Percentiles rank a stretch among this genome's conserved stretches.
Conservation (phyloP, 208 protist genomes). For the Herpetomonas samuelpessoai region DNA sequence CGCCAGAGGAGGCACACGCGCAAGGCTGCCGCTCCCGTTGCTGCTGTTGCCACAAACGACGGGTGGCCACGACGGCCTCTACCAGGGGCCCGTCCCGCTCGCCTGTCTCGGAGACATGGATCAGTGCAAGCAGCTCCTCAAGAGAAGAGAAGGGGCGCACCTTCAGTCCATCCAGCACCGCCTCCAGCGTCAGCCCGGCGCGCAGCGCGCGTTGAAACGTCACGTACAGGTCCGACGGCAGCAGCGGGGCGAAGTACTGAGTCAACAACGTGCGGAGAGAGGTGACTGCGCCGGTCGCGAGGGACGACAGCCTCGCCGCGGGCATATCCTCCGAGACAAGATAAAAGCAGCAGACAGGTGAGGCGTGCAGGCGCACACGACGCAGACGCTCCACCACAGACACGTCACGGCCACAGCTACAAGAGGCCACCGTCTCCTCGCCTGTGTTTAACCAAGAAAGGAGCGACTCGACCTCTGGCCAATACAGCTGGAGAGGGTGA, state of each 20-base stretch:
- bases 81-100: background rate
- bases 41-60: no score
- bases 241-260: background rate
- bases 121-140: slow-evolving; percentile 32
- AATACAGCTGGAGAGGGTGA: background rate
- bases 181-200: slow-evolving; percentile 19
- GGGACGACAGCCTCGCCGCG: slow-evolving; percentile 21
- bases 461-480: slow-evolving; percentile 10
- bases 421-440: background rate
- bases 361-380: background rate
- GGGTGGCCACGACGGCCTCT: background rate
- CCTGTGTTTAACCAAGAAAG: background rate
- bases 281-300: slow-evolving; percentile 18
- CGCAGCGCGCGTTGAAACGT: slow-evolving; percentile 8
- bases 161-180: slow-evolving; percentile 44
- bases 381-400: background rate
- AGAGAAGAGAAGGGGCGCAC: slow-evolving; percentile 35
- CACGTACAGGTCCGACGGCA: slow-evolving; percentile 19
- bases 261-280: background rate
- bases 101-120: slow-evolving; percentile 1
- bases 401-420: no score
- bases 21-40: no score
- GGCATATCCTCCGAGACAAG: slow-evolving; percentile 65
- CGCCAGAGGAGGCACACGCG: no score
- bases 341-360: slow-evolving; percentile 35